Percentiles rank a stretch among this genome's conserved stretches.
Evolutionary conservation across 495 filamentous ascomycete genomes (phyloP).

Genomic region (Talaromyces nanjingensis): DNA sequence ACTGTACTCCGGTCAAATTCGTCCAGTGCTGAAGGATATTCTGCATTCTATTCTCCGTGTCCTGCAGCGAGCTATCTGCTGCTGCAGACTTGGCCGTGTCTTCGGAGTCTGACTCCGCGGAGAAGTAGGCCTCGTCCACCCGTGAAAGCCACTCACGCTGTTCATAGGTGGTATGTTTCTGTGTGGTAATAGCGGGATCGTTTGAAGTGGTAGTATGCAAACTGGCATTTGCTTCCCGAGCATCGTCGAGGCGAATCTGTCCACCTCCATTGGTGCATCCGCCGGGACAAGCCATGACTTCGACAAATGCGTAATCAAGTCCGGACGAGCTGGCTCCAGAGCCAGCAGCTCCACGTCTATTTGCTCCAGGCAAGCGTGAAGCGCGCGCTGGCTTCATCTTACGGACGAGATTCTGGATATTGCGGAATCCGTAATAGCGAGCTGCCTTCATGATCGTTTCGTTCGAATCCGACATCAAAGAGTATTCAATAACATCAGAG

Average conservation of each 20-base stretch:
- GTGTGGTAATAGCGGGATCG: slow-evolving; percentile 18
- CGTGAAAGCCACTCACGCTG: slow-evolving; percentile 80
- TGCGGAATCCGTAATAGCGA: slow-evolving; percentile 92
- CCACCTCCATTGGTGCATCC: slow-evolving; percentile 97
- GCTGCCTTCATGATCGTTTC: slow-evolving; percentile 68
- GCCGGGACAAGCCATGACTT: slow-evolving; percentile 98
- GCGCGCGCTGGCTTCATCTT: slow-evolving; percentile 71
- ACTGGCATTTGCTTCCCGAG: slow-evolving; percentile 23
- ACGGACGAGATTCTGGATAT: slow-evolving; percentile 94
- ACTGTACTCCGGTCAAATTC: slow-evolving; percentile 54
- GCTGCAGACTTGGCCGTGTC: slow-evolving; percentile 11
- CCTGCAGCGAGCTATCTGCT: slow-evolving; percentile 13
- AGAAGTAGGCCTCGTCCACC: slow-evolving; percentile 94
- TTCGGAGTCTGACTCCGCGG: slow-evolving; percentile 56
- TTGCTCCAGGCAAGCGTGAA: slow-evolving; percentile 71
- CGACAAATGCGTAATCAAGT: slow-evolving; percentile 77
- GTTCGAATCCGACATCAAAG: slow-evolving; percentile 46
- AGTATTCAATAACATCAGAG: slow-evolving; percentile 80
- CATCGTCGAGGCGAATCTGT: slow-evolving; percentile 84
- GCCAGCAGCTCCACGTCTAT: slow-evolving; percentile 26
- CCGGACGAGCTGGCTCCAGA: slow-evolving; percentile 29
- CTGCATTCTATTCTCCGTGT: slow-evolving; percentile 35
- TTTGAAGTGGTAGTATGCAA: slow-evolving; percentile 8
- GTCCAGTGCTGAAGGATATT: slow-evolving; percentile 68
- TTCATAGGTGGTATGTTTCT: slow-evolving; percentile 57